These are phyloP conservation scores for Pseudogymnoascus sp. DNA, from an alignment of 2,329 filamentous ascomycete genomes.

Conservation along the genomic window DNA sequence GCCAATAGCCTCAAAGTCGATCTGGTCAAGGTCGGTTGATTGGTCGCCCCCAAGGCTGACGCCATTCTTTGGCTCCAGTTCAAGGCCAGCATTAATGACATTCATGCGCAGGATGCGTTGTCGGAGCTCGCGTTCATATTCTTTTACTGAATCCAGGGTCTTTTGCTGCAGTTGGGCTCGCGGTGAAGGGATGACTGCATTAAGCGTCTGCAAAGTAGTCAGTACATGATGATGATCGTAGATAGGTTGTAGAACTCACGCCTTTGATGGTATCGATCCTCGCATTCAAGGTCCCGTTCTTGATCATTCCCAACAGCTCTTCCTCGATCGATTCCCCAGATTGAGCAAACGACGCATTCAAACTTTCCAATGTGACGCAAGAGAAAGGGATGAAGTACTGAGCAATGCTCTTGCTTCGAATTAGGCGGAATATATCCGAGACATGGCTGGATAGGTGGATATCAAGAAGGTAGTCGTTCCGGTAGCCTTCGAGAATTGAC, in stretches of 20 bases:
- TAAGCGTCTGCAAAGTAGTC: slow-evolving; percentile 49
- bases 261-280: slow-evolving; percentile 78
- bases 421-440: slow-evolving; percentile 57
- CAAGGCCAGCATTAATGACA: slow-evolving; percentile 65
- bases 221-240: slow-evolving; percentile 10
- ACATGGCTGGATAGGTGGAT: slow-evolving; percentile 74
- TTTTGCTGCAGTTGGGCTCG: slow-evolving; percentile 63
- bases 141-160: slow-evolving; percentile 58
- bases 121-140: slow-evolving; percentile 67
- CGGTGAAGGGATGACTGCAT: slow-evolving; percentile 59
- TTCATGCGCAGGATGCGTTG: slow-evolving; percentile 72
- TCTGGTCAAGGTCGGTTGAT: neutral
- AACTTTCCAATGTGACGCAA: slow-evolving; percentile 69
- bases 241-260: slow-evolving; percentile 32
- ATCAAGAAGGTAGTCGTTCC: slow-evolving; percentile 82
- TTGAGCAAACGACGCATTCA: slow-evolving; percentile 68
- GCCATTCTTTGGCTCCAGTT: slow-evolving; percentile 41
- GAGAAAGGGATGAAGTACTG: slow-evolving; percentile 91
- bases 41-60: neutral
- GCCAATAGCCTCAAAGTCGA: slow-evolving; percentile 1
- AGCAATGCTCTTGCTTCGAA: slow-evolving; percentile 85
- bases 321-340: slow-evolving; percentile 55
- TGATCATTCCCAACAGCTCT: slow-evolving; percentile 75
- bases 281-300: slow-evolving; percentile 61
- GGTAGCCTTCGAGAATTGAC: slow-evolving; percentile 71